phyloP scores from a whole-genome alignment of 169 alveolate genomes.

The Blepharisma undulans region DNA sequence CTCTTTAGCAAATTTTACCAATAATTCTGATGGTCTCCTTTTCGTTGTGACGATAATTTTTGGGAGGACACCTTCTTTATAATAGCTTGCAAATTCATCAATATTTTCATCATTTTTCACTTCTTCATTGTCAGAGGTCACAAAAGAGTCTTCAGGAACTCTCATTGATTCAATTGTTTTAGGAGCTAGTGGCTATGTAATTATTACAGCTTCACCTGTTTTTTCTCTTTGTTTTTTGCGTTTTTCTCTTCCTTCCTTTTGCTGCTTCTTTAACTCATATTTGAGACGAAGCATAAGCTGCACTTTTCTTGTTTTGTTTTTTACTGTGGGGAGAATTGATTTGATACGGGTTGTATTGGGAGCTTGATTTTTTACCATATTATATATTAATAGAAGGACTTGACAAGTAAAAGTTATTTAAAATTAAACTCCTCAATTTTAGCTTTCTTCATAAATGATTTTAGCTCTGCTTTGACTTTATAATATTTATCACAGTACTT shows the following conservation, averaged over 20 bases:
- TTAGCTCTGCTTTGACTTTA: neutral
- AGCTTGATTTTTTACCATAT: conserved; percentile 17
- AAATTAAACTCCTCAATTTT: neutral
- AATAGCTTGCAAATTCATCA: conserved; percentile 92
- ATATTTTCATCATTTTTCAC: conserved; percentile 83
- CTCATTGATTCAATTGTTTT: conserved; percentile 59
- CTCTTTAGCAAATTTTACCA: conserved; percentile 89
- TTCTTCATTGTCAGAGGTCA: conserved; percentile 81
- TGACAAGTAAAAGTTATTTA: neutral
- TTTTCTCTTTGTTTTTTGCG: neutral
- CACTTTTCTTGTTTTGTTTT: neutral
- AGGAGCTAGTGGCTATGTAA: conserved; percentile 40
- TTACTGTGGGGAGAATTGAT: neutral
- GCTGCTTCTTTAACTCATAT: conserved; percentile 19
- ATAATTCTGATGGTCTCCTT: conserved; percentile 82
- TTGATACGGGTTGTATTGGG: neutral
- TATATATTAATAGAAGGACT: neutral
- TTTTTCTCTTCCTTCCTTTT: conserved; percentile 4
- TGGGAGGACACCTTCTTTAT: conserved; percentile 85
- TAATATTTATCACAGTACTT: neutral
- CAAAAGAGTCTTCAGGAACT: conserved; percentile 53
- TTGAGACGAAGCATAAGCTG: conserved; percentile 18
- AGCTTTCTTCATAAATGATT: neutral
- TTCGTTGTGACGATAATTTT: conserved; percentile 91
- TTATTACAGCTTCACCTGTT: conserved; percentile 8